Evolutionary conservation across 371 early-diverging fungal genomes (phyloP).

Genomic region (Mortierella sp.): DNA sequence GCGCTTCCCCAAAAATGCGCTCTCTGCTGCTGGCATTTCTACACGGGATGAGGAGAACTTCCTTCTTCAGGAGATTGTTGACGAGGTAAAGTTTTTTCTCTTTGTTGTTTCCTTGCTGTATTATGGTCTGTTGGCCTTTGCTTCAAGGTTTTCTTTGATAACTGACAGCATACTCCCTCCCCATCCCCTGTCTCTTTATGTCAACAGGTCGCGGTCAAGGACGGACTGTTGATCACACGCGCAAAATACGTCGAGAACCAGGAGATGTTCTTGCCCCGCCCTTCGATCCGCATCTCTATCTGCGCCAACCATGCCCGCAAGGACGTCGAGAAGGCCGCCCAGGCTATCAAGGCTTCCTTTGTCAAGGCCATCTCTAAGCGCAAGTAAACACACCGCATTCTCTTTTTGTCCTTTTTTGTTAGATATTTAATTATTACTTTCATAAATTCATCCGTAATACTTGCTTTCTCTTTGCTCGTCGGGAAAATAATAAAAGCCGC

Average conservation of each 20-base stretch:
- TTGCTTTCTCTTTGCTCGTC: not conserved
- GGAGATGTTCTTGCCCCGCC: conserved; percentile 80
- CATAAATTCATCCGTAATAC: not conserved
- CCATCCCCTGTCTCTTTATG: not conserved
- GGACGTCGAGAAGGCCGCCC: conserved; percentile 89
- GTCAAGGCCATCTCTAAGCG: conserved; percentile 66
- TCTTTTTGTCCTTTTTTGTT: not conserved
- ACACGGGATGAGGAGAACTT: conserved; percentile 73
- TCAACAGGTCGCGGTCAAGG: conserved; percentile 67
- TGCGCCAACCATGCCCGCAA: conserved; percentile 82
- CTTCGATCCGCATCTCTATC: conserved; percentile 88
- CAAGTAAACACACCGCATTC: conserved; percentile 29
- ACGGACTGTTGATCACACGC: conserved; percentile 86
- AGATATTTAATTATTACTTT: conserved; percentile 1
- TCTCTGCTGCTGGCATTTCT: conserved; percentile 58
- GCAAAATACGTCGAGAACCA: conserved; percentile 92
- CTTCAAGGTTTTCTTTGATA: not conserved
- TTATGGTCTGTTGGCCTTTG: no score
- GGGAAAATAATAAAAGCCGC: not conserved
- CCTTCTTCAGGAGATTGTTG: conserved; percentile 86
- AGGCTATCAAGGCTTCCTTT: conserved; percentile 69
- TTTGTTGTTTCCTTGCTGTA: not conserved
- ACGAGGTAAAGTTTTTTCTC: conserved; percentile 64
- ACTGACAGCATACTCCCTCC: not conserved
- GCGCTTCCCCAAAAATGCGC: conserved; percentile 64